Evolutionary conservation across 139 green algal genomes (phyloP).

Genomic region (Tetraselmis striata): DNA sequence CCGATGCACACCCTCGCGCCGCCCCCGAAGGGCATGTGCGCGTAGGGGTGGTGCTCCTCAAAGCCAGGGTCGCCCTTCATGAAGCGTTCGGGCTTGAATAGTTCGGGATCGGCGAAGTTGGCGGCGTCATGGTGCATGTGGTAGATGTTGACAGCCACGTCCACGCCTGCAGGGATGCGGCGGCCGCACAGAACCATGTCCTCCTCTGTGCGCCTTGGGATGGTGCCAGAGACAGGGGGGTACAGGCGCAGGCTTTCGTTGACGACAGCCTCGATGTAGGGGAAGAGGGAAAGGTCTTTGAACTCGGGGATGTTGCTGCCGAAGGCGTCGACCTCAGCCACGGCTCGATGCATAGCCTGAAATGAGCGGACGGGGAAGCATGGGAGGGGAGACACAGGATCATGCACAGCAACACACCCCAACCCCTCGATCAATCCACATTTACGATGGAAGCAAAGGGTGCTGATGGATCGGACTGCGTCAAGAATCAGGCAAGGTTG

Average conservation of each 20-base stretch:
- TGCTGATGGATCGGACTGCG: too few relatives aligned
- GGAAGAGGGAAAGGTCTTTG: constrained; percentile 16
- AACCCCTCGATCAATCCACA: too few relatives aligned
- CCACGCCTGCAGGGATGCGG: background rate
- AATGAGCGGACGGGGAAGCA: too few relatives aligned
- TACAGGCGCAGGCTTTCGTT: constrained; percentile 48
- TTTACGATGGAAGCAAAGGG: too few relatives aligned
- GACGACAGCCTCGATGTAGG: constrained; percentile 44
- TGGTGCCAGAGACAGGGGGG: constrained; percentile 28
- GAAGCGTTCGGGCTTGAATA: constrained; percentile 52
- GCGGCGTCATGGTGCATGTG: constrained; percentile 34
- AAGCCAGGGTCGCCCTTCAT: constrained; percentile 21
- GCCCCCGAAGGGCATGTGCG: constrained; percentile 25
- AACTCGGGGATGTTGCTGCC: constrained; percentile 3
- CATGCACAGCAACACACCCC: too few relatives aligned
- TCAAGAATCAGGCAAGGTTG: constrained; percentile 24
- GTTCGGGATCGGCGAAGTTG: constrained; percentile 30
- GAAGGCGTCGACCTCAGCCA: constrained; percentile 35
- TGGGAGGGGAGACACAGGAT: too few relatives aligned
- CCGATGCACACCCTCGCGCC: constrained; percentile 19
- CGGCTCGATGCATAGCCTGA: background rate
- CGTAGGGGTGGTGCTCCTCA: constrained; percentile 8
- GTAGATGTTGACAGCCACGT: constrained; percentile 26
- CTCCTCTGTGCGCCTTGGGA: constrained; percentile 3
- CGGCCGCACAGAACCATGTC: constrained; percentile 3